Conservation (phyloP, 805 yeast genomes). For the Myxozyma mucilagina region DNA sequence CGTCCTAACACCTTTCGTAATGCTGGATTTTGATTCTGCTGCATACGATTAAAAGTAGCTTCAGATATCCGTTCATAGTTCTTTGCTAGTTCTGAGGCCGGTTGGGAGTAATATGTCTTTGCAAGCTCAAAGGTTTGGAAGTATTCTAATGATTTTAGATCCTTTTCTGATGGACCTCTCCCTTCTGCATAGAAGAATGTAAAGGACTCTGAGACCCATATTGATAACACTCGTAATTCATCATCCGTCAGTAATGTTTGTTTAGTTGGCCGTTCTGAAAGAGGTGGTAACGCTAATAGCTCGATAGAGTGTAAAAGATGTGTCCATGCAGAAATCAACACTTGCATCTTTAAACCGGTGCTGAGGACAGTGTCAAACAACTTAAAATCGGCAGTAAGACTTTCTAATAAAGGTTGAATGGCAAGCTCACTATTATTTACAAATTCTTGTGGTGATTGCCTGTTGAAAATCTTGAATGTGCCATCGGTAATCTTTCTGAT, state of each 20-base stretch:
- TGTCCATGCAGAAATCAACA: slow-evolving; percentile 81
- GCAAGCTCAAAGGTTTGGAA: slow-evolving; percentile 14
- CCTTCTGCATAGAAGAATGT: slow-evolving; percentile 82
- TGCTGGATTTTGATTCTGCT: slow-evolving; percentile 49
- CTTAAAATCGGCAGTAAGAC: slow-evolving; percentile 65
- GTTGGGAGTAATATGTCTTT: slow-evolving; percentile 53
- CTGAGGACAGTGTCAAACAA: slow-evolving; percentile 63
- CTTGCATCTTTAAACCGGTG: slow-evolving; percentile 55
- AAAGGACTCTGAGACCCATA: slow-evolving; percentile 68
- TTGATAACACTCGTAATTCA: slow-evolving; percentile 67
- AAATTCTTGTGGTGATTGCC: not conserved
- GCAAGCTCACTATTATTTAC: slow-evolving; percentile 45
- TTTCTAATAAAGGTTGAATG: slow-evolving; percentile 70
- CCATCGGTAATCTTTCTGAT: slow-evolving; percentile 36
- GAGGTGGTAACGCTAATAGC: slow-evolving; percentile 68
- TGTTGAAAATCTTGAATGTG: not conserved
- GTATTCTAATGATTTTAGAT: slow-evolving; percentile 47
- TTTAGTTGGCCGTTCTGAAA: slow-evolving; percentile 44
- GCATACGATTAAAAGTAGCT: slow-evolving; percentile 48
- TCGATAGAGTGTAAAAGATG: slow-evolving; percentile 70
- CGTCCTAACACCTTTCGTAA: slow-evolving; percentile 54
- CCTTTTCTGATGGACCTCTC: slow-evolving; percentile 71
- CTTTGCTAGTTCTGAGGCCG: slow-evolving; percentile 48
- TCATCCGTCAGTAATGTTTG: slow-evolving; percentile 51
- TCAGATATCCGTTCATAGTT: slow-evolving; percentile 65